Base-by-base conservation (phyloP, 148 eudicot species). In the Talinum fruticosum region DNA sequence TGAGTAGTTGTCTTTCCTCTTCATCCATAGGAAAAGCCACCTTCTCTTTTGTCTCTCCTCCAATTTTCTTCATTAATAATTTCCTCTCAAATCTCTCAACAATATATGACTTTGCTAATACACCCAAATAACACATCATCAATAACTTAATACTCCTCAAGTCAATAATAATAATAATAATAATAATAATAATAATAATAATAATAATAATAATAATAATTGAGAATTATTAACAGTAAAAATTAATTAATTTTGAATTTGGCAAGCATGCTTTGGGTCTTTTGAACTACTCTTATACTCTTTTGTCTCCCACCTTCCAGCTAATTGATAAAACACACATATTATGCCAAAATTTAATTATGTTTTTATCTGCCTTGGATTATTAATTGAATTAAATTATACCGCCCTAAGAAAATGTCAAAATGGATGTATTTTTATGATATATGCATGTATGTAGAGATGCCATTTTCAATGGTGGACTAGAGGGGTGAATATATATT, bases 391-490 rank as follows among this genome's bases (percentile, higher is more conserved):
- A n/a, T n/a, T n/a, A n/a, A n/a, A n/a, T n/a, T n/a, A n/a, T n/a
- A n/a, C n/a, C n/a, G n/a, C n/a, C n/a, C n/a, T n/a, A 5, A 54
- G 62, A 21, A 54, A 21, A 54, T 15, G 18, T 61, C 30, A 12
- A 61, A 61, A 61, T 26, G 30, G 30, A 61, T 32, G 10, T 61
- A 54, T 26, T 61, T 0, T 41, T 64, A 53, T 71, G 53, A 24
- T 34, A 37, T 47, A 26, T 69, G 26, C 16, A 30, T 68, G 61
- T 61, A 33, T 47, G 75, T 54, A 82, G 84, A 77, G 81, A 74
- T 77, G 81, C 75, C 84, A 67, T 74, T 82, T 77, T 82, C 84
- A 76, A 36, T 72, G 80, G 80, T 81, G 76, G 74, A 32, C 37
- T 61, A 72, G 0, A 66, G n/a, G 73, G 6, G 1, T n/a, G 62